Evolutionary conservation across 1,139 yeast genomes (phyloP), one percentile per base, ranked within the genome.

Genomic region (Suhomyces wounanorum): DNA sequence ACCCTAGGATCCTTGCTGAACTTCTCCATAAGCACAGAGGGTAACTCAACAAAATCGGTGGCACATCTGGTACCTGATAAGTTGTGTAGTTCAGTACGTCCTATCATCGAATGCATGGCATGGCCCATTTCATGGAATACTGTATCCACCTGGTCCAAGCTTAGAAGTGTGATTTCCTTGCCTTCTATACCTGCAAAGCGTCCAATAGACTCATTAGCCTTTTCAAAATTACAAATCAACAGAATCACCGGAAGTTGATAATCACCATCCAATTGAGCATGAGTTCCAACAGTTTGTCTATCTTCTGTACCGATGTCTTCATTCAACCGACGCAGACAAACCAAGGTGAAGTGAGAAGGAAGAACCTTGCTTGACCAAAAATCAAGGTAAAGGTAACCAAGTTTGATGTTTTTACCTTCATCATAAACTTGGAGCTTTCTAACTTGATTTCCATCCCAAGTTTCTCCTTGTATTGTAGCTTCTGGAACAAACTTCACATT

Each of bases 101-200:
- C 99, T 28, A 94, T 73, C 97, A 94, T 92, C 7, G 97, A 90
- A 67, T 94, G 99, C 84, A 94, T 88, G 1, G 99, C 99, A 69
- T 94, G 99, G 0, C 99, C 99, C 96, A 94, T 91, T 68, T 94
- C 99, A 68, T 94, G 99, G 72, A 95, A 94, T 33, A 94, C 72
- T 0, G 99, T 94, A 62, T 92, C 96, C 5, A 94, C 92, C 62
- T 95, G 98, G 52, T 79, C 83, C 54, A 89, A 76, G 8, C 86
- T 76, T 40, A 94, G 70, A 25, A 89, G 72, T 0, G 80, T 72
- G 8, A 79, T 77, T 26, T 59, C 54, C 17, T 54, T 55, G 21
- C 55, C 53, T 26, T 62, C 68, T 9, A 62, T 52, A 1, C 72
- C 71, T 3, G 71, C 67, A 59, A 68, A 64, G 35, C 70, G 58